These are phyloP conservation scores for Acanthamoeba royreba DNA, from an alignment of 208 protist genomes.

Conservation along the genomic window DNA sequence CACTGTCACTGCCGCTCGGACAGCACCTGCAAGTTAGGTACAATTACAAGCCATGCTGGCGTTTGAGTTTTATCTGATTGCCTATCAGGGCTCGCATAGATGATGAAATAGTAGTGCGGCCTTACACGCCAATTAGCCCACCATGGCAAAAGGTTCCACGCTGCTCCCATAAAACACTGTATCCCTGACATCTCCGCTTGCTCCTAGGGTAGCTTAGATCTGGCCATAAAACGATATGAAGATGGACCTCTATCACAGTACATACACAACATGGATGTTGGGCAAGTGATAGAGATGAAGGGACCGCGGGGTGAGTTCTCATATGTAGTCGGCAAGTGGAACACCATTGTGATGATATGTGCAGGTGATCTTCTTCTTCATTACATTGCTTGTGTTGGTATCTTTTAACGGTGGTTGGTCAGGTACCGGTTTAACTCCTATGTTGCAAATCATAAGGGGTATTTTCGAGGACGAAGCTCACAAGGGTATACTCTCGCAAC, in stretches of 20 bases:
- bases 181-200: background rate
- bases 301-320: background rate
- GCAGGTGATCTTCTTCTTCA: background rate
- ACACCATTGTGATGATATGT: background rate
- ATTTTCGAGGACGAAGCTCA: background rate
- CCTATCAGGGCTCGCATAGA: background rate
- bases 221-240: background rate
- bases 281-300: background rate
- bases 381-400: background rate
- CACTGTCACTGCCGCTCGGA: background rate
- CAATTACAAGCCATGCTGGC: too few relatives aligned
- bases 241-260: background rate
- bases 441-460: constrained; percentile 32
- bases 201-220: background rate
- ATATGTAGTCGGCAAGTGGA: background rate
- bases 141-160: background rate
- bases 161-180: background rate
- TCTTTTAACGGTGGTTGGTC: background rate
- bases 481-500: too few relatives aligned
- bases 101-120: background rate
- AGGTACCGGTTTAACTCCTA: constrained; percentile 61
- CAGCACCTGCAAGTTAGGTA: background rate
- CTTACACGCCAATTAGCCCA: background rate
- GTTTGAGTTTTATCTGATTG: too few relatives aligned
- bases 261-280: background rate